Evolutionary conservation across 306 rosid species (phyloP).

Genomic region (Macrotyloma uniflorum): DNA sequence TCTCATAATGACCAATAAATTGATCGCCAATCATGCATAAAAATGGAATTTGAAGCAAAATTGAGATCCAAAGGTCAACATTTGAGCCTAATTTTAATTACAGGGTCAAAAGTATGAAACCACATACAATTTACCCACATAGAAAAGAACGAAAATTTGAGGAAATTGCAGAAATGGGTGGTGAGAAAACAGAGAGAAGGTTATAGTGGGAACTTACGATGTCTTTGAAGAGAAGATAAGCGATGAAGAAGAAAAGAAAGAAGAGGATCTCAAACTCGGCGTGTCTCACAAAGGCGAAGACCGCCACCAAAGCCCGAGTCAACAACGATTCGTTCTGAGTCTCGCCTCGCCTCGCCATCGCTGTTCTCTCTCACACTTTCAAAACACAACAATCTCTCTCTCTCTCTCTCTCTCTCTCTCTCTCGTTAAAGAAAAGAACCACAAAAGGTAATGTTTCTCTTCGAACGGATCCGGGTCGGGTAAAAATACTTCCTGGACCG

Average conservation of each 20-base stretch:
- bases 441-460: neutral
- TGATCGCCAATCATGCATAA: neutral
- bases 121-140: neutral
- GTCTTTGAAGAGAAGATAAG: slow-evolving; percentile 81
- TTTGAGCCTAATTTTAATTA: neutral
- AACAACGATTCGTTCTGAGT: slow-evolving; percentile 50
- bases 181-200: neutral
- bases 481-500: no score
- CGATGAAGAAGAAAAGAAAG: slow-evolving; percentile 76
- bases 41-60: neutral
- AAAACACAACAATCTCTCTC: neutral
- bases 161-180: neutral
- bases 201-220: slow-evolving; percentile 50
- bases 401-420: neutral
- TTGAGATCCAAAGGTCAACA: neutral
- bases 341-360: slow-evolving; percentile 55
- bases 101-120: neutral
- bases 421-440: neutral
- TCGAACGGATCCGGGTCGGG: neutral
- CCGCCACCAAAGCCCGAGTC: slow-evolving; percentile 58
- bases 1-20: neutral
- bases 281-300: slow-evolving; percentile 59
- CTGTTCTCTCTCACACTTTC: slow-evolving; percentile 1
- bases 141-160: neutral
- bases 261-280: slow-evolving; percentile 96